Base-by-base conservation (phyloP, 176 grass and related monocot species). In the Stipa capillata region DNA sequence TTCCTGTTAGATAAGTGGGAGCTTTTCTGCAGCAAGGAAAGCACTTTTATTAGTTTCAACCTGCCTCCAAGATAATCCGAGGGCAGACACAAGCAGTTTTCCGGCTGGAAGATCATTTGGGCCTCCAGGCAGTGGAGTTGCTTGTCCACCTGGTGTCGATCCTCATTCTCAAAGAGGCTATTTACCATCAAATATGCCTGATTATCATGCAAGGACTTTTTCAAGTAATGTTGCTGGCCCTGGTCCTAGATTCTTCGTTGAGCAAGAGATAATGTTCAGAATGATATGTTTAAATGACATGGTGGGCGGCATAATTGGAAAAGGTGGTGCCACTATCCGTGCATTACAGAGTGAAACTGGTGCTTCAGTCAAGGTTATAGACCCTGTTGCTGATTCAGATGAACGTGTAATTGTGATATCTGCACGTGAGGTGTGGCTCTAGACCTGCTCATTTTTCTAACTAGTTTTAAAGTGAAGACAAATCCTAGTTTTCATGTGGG, bases 221-320 rank as follows among this genome's bases (percentile, higher is more conserved):
- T 61, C 81, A 78, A 91, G 44, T 42, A 84, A 85, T 33, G 62
- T 71, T 69, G 37, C 68, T 78, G 33, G 40, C 20, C 55, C 93
- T 25, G 63, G 72, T 32, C 85, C 87, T 62, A 94, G 92, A 81
- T 89, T 85, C 52, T 83, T 94, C 87, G 51, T 66, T 10, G 92
- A 91, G 86, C 87, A 94, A 77, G 92, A 94, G 48, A 79, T 94
- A 77, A 24, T 89, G 41, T 94, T 91, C 83, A 91, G 92, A 59
- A 87, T 91, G 89, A 74, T 94, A 42, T 91, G 87, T 78, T 60
- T 87, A 25, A 88, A 89, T 84, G 92, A 94, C 10, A 89, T 81
- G 86, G 89, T 91, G 48, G 80, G 92, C 3, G 80, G 86, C 36
- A 86, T 94, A 73, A 91, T 94, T 69, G 92, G 92, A 45, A 91